Base-by-base conservation (phyloP, 805 yeast genomes). In the Hanseniaspora pseudoguilliermondii region DNA sequence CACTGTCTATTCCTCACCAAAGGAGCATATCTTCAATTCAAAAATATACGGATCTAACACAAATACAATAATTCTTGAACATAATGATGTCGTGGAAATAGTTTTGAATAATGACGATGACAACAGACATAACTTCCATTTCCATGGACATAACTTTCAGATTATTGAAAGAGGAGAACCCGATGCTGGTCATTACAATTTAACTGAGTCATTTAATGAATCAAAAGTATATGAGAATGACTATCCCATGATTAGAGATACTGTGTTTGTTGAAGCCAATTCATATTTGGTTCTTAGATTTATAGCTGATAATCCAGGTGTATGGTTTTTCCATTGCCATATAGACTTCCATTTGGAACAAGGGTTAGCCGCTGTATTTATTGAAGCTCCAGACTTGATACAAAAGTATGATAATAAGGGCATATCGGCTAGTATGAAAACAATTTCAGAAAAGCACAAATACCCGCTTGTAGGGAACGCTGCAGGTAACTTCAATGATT, bases 291-390 rank as follows among this genome's bases (percentile, higher is more conserved):
- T 83, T 18, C 64, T 81, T 35, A 73, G 96, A 61, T 87, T 87
- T 68, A 76, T 72, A 62, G 88, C 96, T 13, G 80, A 84, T 63
- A 89, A 90, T 64, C 96, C 96, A 2, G 97, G 97, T 57, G 82
- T 88, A 27, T 90, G 96, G 96, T 79, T 84, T 59, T 85, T 89
- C 81, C 97, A 89, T 67, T 89, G 97, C 69, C 95, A 86, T 65
- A 79, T 85, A 55, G 91, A 85, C 64, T 85, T 89, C 84, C 95
- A 85, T 69, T 76, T 85, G 66, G 83, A 81, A 61, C 93, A 85
- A 71, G 95, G 95, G 32, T 73, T 85, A 55, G 90, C 90, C 8
- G 73, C 84, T 52, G 78, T 80, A 1, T 76, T 85, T 39, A 73
- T 85, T 43, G 95, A 85, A 67, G 86, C 84, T 34, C 91, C 93